These are phyloP conservation scores for Metarhizium sp. DNA, from an alignment of 2,329 filamentous ascomycete genomes.

Conservation along the genomic window DNA sequence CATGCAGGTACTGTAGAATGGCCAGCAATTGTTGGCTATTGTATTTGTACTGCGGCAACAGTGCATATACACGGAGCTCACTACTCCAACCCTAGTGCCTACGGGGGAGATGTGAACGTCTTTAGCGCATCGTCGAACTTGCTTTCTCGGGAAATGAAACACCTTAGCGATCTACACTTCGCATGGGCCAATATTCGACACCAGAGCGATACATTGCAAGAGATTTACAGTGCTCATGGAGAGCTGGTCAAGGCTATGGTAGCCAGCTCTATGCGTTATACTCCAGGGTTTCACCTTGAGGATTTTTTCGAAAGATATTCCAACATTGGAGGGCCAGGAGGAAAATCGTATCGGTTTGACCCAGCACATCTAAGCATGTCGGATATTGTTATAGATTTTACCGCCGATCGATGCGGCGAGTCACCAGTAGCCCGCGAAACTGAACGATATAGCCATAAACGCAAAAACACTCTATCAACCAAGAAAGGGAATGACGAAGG, in stretches of 20 bases:
- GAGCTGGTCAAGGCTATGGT: constrained; percentile 68
- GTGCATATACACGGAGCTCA: constrained; percentile 82
- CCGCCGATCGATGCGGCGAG: constrained; percentile 46
- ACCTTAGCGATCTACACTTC: constrained; percentile 64
- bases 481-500: not conserved
- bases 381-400: constrained; percentile 54
- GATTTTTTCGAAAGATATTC: constrained; percentile 80
- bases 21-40: constrained; percentile 81
- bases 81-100: constrained; percentile 48
- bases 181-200: constrained; percentile 73
- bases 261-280: constrained; percentile 58
- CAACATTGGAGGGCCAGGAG: constrained; percentile 46
- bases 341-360: constrained; percentile 56
- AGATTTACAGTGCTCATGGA: constrained; percentile 67
- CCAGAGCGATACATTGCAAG: constrained; percentile 69
- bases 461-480: constrained; percentile 31
- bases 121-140: constrained; percentile 58
- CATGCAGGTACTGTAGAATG: constrained; percentile 69
- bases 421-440: constrained; percentile 33
- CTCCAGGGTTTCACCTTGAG: constrained; percentile 73
- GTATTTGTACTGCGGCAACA: constrained; percentile 76
- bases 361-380: constrained; percentile 63
- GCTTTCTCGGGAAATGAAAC: constrained; percentile 68
- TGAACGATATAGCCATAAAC: constrained; percentile 28
- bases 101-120: constrained; percentile 48